Percentiles rank a stretch among this genome's conserved stretches.
These are phyloP conservation scores for Glycine soja DNA, from an alignment of 306 rosid genomes.

Conservation along the genomic window DNA sequence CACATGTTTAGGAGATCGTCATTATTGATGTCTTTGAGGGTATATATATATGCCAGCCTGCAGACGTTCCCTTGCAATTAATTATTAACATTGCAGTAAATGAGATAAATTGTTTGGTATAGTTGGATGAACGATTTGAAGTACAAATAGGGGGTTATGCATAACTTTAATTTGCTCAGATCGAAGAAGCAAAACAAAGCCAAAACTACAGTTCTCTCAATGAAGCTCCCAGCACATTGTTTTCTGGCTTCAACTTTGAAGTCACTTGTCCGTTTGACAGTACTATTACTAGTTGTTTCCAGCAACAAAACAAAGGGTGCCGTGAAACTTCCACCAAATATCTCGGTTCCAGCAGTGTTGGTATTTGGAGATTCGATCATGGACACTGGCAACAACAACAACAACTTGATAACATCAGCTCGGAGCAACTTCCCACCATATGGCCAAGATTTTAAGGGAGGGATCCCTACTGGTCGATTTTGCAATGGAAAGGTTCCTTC, in stretches of 20 bases:
- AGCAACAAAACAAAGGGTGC: not conserved
- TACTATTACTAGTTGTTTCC: constrained; percentile 13
- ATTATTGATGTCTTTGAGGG: no score
- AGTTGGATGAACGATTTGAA: not conserved
- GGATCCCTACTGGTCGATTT: constrained; percentile 47
- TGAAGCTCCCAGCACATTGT: not conserved
- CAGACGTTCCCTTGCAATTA: not conserved
- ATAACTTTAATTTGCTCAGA: not conserved
- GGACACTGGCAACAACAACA: constrained; percentile 82
- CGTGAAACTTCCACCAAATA: constrained; percentile 49
- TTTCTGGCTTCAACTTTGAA: not conserved
- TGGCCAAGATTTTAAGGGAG: constrained; percentile 45
- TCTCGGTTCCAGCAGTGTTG: constrained; percentile 58
- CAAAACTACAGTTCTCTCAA: not conserved
- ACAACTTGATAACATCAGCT: not conserved
- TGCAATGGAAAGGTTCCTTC: constrained; percentile 54
- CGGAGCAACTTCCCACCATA: constrained; percentile 47
- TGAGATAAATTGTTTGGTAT: not conserved
- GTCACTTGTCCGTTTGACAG: not conserved
- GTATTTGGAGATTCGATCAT: constrained; percentile 78
- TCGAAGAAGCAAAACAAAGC: not conserved
- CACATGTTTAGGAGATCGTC: no score
- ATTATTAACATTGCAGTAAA: not conserved
- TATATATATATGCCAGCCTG: no score
- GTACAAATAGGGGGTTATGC: not conserved